phyloP scores from a whole-genome alignment of 2,329 filamentous ascomycete genomes.

The Trichoderma sp. region DNA sequence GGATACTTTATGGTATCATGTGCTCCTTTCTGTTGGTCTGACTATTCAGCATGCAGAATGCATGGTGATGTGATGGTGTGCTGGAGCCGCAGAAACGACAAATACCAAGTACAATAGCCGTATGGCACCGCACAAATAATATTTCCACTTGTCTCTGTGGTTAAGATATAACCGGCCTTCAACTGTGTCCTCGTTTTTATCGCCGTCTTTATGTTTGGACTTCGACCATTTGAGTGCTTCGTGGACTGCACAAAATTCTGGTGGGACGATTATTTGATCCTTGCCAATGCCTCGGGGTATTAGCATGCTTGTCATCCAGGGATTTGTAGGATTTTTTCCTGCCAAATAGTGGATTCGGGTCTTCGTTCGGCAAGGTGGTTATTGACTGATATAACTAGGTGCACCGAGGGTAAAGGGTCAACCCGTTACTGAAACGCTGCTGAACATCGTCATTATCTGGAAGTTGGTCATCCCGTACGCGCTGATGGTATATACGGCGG shows the following conservation, averaged over 20 bases:
- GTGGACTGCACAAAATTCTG: slow-evolving; percentile 33
- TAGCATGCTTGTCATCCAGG: slow-evolving; percentile 34
- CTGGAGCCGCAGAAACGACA: background rate
- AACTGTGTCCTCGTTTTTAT: slow-evolving; percentile 23
- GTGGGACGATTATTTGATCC: slow-evolving; percentile 42
- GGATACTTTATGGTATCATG: background rate
- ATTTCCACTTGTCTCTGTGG: background rate
- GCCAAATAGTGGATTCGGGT: background rate
- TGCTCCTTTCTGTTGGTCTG: background rate
- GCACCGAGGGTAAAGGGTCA: slow-evolving; percentile 32
- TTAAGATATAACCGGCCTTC: background rate
- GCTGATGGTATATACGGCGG: slow-evolving; percentile 36
- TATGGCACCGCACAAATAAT: slow-evolving; percentile 3
- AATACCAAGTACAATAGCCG: background rate
- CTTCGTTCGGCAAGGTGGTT: background rate
- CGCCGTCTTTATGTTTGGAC: slow-evolving; percentile 28
- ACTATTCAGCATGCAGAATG: background rate
- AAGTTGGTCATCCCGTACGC: slow-evolving; percentile 41
- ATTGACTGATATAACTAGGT: slow-evolving; percentile 20
- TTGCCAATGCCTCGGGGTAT: slow-evolving; percentile 36
- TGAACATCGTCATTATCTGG: slow-evolving; percentile 29
- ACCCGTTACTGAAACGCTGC: slow-evolving; percentile 26
- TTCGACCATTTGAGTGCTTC: slow-evolving; percentile 33
- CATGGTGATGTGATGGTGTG: background rate
- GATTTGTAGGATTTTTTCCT: slow-evolving; percentile 29